Evolutionary conservation across 257 asterid species (phyloP).

Genomic region (Verbascum thapsus): DNA sequence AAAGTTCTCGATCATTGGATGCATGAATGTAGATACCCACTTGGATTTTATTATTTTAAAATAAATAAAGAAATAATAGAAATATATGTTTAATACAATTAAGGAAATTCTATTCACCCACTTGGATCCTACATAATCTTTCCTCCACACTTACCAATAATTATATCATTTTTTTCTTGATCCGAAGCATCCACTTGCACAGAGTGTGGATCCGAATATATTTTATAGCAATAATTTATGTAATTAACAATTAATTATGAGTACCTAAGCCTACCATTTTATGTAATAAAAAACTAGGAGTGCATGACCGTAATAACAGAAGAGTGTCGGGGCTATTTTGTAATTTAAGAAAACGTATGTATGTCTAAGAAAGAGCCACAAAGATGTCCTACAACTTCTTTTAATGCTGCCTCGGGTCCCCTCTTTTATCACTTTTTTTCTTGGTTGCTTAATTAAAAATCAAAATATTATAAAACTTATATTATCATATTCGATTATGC

Average conservation of each 20-base stretch:
- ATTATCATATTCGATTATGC: too few relatives aligned
- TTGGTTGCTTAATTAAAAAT: neutral
- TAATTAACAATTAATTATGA: neutral
- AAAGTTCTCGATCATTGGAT: neutral
- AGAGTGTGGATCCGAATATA: neutral
- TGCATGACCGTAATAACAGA: neutral
- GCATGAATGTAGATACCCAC: neutral
- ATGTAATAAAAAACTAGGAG: neutral
- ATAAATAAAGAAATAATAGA: neutral
- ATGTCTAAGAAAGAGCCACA: slow-evolving; percentile 1
- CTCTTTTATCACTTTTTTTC: neutral
- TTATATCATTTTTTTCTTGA: slow-evolving; percentile 17
- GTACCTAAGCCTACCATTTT: neutral
- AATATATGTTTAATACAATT: too few relatives aligned
- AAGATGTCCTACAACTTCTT: slow-evolving; percentile 6
- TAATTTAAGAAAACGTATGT: slow-evolving; percentile 7
- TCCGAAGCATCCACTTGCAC: slow-evolving; percentile 28
- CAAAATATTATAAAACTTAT: too few relatives aligned
- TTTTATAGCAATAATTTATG: neutral
- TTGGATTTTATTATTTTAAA: neutral
- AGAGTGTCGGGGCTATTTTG: neutral
- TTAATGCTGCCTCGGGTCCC: neutral
- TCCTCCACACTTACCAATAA: neutral
- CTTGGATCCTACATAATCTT: slow-evolving; percentile 31
- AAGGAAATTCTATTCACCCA: slow-evolving; percentile 11